Percentiles rank a stretch among this genome's conserved stretches.
Evolutionary conservation across 192 early-diverging fungal genomes (phyloP).

Genomic region (Mortierella antarctica): DNA sequence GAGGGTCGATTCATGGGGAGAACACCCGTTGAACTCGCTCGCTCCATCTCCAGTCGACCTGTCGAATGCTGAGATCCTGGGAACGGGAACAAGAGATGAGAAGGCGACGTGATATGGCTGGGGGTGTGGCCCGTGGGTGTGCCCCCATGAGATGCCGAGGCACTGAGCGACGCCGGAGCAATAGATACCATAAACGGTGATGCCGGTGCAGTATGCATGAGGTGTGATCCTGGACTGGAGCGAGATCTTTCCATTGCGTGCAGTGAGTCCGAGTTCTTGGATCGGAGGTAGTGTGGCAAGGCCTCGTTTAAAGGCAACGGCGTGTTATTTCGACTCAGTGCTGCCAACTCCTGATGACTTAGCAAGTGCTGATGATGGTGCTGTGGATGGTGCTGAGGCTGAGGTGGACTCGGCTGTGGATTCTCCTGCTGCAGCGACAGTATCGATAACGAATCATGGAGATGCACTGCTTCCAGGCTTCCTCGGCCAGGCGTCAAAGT

Average conservation of each 20-base stretch:
- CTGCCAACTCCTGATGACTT: slow-evolving; percentile 27
- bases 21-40: slow-evolving; percentile 19
- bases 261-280: slow-evolving; percentile 10
- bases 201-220: slow-evolving; percentile 14
- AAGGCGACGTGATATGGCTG: slow-evolving; percentile 3
- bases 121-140: neutral
- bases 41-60: slow-evolving; percentile 20
- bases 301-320: slow-evolving; percentile 15
- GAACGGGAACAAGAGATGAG: slow-evolving; percentile 20
- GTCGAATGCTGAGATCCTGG: neutral
- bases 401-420: slow-evolving; percentile 7
- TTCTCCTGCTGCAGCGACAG: slow-evolving; percentile 21
- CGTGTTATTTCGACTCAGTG: slow-evolving; percentile 22
- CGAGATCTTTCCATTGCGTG: slow-evolving; percentile 38
- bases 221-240: slow-evolving; percentile 20
- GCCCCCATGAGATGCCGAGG: neutral
- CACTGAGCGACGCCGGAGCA: neutral
- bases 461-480: neutral
- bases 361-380: slow-evolving; percentile 11
- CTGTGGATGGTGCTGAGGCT: neutral
- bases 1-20: slow-evolving; percentile 22
- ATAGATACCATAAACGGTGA: slow-evolving; percentile 23
- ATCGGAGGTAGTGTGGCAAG: slow-evolving; percentile 19
- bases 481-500: slow-evolving; percentile 6
- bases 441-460: neutral